Percentiles rank a stretch among this genome's conserved stretches.
Evolutionary conservation across 2,329 filamentous ascomycete genomes (phyloP).

Genomic region (Cryphonectria naterciae): DNA sequence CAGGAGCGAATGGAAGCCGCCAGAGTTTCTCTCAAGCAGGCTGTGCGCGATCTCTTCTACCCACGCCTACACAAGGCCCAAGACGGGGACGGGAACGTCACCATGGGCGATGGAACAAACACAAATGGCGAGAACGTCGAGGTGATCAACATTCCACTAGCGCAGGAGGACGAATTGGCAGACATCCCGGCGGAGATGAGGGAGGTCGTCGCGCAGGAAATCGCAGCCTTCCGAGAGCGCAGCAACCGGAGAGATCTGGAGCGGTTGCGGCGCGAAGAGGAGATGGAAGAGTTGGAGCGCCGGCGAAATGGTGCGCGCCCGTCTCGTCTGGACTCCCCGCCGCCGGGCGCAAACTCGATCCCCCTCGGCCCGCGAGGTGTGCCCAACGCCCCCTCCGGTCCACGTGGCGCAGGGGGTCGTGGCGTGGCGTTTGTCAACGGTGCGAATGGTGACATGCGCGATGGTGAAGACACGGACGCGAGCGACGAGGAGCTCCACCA

Average conservation of each 20-base stretch:
- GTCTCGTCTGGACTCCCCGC: conserved; percentile 74
- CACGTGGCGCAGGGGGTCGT: conserved; percentile 61
- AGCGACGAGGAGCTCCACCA: conserved; percentile 84
- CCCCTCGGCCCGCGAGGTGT: conserved; percentile 75
- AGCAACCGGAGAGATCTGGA: conserved; percentile 89
- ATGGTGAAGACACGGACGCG: conserved; percentile 86
- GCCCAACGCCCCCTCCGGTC: conserved; percentile 73
- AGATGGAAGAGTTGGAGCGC: conserved; percentile 85
- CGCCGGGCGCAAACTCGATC: conserved; percentile 71
- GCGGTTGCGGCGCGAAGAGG: conserved; percentile 84
- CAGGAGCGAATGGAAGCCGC: conserved; percentile 73
- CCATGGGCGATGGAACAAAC: conserved; percentile 68
- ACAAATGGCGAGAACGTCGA: conserved; percentile 64
- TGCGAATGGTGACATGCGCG: conserved; percentile 67
- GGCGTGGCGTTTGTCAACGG: conserved; percentile 80
- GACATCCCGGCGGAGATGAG: conserved; percentile 97
- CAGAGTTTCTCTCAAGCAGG: conserved; percentile 67
- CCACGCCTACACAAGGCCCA: conserved; percentile 55
- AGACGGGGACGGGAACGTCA: conserved; percentile 68
- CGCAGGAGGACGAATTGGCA: conserved; percentile 87
- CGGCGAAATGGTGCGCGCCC: conserved; percentile 68
- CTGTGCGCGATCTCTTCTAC: conserved; percentile 73
- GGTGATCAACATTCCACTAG: conserved; percentile 86
- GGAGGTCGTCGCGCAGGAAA: conserved; percentile 91
- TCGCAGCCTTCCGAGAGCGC: conserved; percentile 89